Evolutionary conservation across 1,284 basidiomycete genomes (phyloP), one percentile per base, ranked within the genome.

Genomic region (Neotropicomus parvogracilis): DNA sequence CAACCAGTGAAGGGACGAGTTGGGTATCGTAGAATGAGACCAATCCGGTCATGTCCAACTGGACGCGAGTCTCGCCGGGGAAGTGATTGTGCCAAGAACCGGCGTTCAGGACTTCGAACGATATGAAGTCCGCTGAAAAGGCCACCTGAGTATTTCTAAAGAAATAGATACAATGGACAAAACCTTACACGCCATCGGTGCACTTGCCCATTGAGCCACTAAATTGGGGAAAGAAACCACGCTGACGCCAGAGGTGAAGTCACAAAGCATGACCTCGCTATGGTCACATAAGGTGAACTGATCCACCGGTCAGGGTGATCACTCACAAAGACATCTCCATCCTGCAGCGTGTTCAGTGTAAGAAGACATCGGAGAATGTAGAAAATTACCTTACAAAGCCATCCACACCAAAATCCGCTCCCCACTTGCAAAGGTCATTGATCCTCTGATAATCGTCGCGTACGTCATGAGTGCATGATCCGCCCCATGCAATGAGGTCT

Each of bases 191-290:
- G 24, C 24, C 8, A 24, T 24, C 5, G 24, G 24, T 24, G 24
- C 8, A 5, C 8, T 8, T 24, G 24, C 24, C 24, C 24, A 24
- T 24, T 24, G 5, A 24, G 24, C 24, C 24, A 36, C 43, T 12
- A 69, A 41, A 32, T 66, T 59, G 2, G 50, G 35, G 33, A 24
- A 24, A 24, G 24, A 24, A 24, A 24, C 24, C 24, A 24, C 24
- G 24, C 8, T 8, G 8, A 24, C 24, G 24, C 24, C 24, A 24
- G 24, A 24, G 4, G 24, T 24, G 8, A 24, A 24, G 24, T 24
- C 24, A 52, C 78, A 80, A 4, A 77, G 56, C 74, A 80, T 77
- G 21, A 76, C 65, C 58, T 80, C 78, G 45, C 78, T 80, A 46
- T 14, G 35, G 3, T 14, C 16, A 17, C 24, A 12, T 40, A 50